These are phyloP conservation scores for Ophiostoma tasmaniense DNA, from an alignment of 2,329 filamentous ascomycete species.

Conservation along the genomic window DNA sequence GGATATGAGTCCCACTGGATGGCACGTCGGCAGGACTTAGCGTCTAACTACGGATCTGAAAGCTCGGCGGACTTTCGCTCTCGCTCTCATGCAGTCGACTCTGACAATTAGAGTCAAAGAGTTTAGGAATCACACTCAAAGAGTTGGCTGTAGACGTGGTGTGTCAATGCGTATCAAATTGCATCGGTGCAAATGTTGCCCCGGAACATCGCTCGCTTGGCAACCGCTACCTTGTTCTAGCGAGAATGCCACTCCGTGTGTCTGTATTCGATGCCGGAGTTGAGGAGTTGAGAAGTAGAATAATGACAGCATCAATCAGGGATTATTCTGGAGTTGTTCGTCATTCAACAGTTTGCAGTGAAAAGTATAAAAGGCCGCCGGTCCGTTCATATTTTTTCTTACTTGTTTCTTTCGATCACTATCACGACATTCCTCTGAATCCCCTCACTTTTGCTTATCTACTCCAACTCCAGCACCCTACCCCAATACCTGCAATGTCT, in stretches of 20 bases:
- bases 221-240: background rate
- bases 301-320: background rate
- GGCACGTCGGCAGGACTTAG: background rate
- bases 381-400: background rate
- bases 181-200: background rate
- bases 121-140: too few species aligned
- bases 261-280: background rate
- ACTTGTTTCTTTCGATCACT: background rate
- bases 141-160: too few species aligned
- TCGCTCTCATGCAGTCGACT: background rate
- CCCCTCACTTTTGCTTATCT: too few species aligned
- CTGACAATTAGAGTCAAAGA: too few species aligned
- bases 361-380: background rate
- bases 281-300: background rate
- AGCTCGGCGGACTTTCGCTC: background rate
- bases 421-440: background rate
- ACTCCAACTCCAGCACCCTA: background rate
- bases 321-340: background rate
- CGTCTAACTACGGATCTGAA: background rate
- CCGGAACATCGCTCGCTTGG: background rate
- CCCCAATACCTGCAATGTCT: conserved; percentile 5
- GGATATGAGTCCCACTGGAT: too few species aligned
- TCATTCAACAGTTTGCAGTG: background rate
- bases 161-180: background rate
- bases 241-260: background rate